Evolutionary conservation across 2,329 filamentous ascomycete species (phyloP), one percentile per base, ranked within the genome.

Genomic region (Trematosphaeria pertusa): DNA sequence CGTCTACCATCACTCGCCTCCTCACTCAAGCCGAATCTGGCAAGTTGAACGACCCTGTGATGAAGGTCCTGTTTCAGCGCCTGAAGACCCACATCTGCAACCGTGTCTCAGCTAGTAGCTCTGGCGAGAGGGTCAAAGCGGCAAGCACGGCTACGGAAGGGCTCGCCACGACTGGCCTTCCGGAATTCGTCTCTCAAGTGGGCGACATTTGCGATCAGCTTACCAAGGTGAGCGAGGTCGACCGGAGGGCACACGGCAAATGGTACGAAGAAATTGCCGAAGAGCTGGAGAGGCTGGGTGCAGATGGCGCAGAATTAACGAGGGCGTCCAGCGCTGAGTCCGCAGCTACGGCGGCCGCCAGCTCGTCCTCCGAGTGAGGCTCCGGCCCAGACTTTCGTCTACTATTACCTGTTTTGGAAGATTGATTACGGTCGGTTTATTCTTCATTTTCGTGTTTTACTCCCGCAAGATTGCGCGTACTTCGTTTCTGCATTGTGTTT

Each of bases 201-300:
- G 78, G 86, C 22, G 83, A 84, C 37, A 86, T 91, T 58, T 84
- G 88, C 6, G 87, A 89, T 24, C 78, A 86, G 62, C 73, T 91
- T 49, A 79, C 81, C 32, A 81, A 81, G 63, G 79, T 91, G 3
- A 84, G 85, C 11, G 75, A 75, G 4, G 84, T 91, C 4, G 88
- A 91, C 64, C 79, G 85, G 52, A 84, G 83, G 50, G 80, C 83
- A 6, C 88, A 91, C 69, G 82, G 82, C 10, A 63, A 74, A 33
- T 90, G 87, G 86, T 91, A 89, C 78, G 87, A 89, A 69, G 73
- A 78, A 35, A 80, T 89, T 52, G 82, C 84, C 0, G 78, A 78
- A 51, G 82, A 80, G 65, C 76, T 83, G 52, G 71, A 73, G 47
- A 65, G 65, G 15, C 46, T 67, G 40, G 67, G 64, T 15, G 45